Percentiles rank a stretch among this genome's conserved stretches.
Evolutionary conservation across 2,329 filamentous ascomycete species (phyloP).

Genomic region (Plectosphaerella cucumerina): DNA sequence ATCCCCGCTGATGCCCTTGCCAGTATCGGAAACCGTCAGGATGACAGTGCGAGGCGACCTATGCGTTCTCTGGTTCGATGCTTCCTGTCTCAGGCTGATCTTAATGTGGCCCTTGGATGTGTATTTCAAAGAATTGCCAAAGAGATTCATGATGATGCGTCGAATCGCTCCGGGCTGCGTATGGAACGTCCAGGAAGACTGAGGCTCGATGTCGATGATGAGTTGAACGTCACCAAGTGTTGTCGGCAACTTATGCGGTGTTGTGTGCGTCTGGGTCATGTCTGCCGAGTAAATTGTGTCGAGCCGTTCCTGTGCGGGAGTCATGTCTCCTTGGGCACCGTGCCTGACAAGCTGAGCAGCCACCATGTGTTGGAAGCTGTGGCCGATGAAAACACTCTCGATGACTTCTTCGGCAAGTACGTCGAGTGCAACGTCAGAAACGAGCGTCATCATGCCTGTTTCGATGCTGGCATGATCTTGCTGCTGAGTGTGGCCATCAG

Average conservation of each 20-base stretch:
- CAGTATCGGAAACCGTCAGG: conserved; percentile 54
- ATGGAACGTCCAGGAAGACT: conserved; percentile 44
- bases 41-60: conserved; percentile 16
- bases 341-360: conserved; percentile 23
- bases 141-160: conserved; percentile 51
- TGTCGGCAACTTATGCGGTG: conserved; percentile 10
- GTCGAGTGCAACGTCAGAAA: conserved; percentile 27
- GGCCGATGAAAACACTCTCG: conserved; percentile 32
- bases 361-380: conserved; percentile 27
- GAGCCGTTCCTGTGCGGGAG: conserved; percentile 10
- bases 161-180: conserved; percentile 47
- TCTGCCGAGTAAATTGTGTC: conserved; percentile 12
- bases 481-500: conserved; percentile 1
- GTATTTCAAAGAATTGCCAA: conserved; percentile 51
- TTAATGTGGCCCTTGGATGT: conserved; percentile 40
- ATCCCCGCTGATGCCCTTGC: conserved; percentile 56
- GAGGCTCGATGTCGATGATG: conserved; percentile 45
- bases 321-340: conserved; percentile 17
- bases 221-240: conserved; percentile 25
- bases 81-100: conserved; percentile 23
- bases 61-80: conserved; percentile 11
- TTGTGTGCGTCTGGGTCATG: conserved; percentile 2
- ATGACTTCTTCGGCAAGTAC: conserved; percentile 32
- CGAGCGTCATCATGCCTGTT: conserved; percentile 20
- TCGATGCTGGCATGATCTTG: conserved; percentile 9